phyloP scores from a whole-genome alignment of 2,329 filamentous ascomycete species.

The Aspergillus piperis region DNA sequence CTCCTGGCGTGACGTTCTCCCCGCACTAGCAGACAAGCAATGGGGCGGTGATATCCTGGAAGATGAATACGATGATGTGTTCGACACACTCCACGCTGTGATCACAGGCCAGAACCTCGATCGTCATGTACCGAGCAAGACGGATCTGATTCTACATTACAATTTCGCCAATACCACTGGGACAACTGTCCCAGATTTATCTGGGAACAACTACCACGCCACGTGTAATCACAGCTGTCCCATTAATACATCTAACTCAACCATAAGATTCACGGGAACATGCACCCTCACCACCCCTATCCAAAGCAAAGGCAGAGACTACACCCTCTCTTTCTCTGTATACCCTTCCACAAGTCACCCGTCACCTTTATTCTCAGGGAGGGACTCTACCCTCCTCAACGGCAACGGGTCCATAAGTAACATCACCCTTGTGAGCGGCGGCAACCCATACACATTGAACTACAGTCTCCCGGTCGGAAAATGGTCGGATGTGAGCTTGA shows the following conservation, averaged over 20 bases:
- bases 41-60: slow-evolving; percentile 53
- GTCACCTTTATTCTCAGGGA: slow-evolving; percentile 46
- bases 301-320: slow-evolving; percentile 55
- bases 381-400: slow-evolving; percentile 45
- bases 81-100: slow-evolving; percentile 42
- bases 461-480: slow-evolving; percentile 41
- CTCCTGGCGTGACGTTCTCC: slow-evolving; percentile 46
- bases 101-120: slow-evolving; percentile 49
- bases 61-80: slow-evolving; percentile 44
- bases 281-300: slow-evolving; percentile 53
- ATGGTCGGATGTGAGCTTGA: slow-evolving; percentile 29
- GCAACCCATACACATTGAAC: slow-evolving; percentile 44
- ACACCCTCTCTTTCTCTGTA: slow-evolving; percentile 54
- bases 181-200: neutral
- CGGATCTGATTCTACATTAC: slow-evolving; percentile 1
- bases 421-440: slow-evolving; percentile 42
- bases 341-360: slow-evolving; percentile 35
- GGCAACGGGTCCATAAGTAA: slow-evolving; percentile 38
- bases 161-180: neutral
- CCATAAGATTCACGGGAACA: slow-evolving; percentile 34
- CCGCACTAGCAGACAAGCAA: slow-evolving; percentile 56
- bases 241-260: slow-evolving; percentile 18
- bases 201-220: slow-evolving; percentile 3
- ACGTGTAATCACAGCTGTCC: neutral
- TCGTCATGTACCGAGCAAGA: neutral